These are phyloP conservation scores for Fusarium luffae DNA, from an alignment of 2,329 filamentous ascomycete genomes.

Conservation along the genomic window DNA sequence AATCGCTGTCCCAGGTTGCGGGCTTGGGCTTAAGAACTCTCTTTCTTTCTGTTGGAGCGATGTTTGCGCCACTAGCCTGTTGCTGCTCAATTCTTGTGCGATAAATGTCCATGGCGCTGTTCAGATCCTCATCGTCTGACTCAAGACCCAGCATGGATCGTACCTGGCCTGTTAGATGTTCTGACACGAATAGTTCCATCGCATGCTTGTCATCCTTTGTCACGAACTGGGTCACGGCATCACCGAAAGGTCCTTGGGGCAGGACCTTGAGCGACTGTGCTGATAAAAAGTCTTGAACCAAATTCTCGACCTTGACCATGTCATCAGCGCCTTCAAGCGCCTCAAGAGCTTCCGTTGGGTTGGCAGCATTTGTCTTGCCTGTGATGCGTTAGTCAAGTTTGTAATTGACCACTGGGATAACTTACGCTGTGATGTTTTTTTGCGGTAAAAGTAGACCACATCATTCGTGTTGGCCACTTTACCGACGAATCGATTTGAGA, in stretches of 20 bases:
- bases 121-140: slow-evolving; percentile 73
- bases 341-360: slow-evolving; percentile 72
- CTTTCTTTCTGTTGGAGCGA: slow-evolving; percentile 54
- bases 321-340: slow-evolving; percentile 64
- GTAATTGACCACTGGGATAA: not conserved
- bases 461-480: slow-evolving; percentile 94
- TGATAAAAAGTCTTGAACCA: slow-evolving; percentile 87
- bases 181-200: slow-evolving; percentile 82
- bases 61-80: slow-evolving; percentile 71
- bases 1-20: slow-evolving; percentile 86
- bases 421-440: slow-evolving; percentile 71
- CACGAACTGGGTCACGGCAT: slow-evolving; percentile 92
- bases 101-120: slow-evolving; percentile 78
- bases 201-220: slow-evolving; percentile 95
- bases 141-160: slow-evolving; percentile 75
- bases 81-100: slow-evolving; percentile 75
- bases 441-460: slow-evolving; percentile 91
- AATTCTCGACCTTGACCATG: slow-evolving; percentile 84
- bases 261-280: slow-evolving; percentile 92
- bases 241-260: slow-evolving; percentile 90
- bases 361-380: slow-evolving; percentile 55
- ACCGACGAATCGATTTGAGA: slow-evolving; percentile 91
- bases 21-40: slow-evolving; percentile 77
- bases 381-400: slow-evolving; percentile 5
- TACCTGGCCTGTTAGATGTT: slow-evolving; percentile 76